phyloP scores from a whole-genome alignment of 2,329 filamentous ascomycete species.

The Intubia oerlemansii region DNA sequence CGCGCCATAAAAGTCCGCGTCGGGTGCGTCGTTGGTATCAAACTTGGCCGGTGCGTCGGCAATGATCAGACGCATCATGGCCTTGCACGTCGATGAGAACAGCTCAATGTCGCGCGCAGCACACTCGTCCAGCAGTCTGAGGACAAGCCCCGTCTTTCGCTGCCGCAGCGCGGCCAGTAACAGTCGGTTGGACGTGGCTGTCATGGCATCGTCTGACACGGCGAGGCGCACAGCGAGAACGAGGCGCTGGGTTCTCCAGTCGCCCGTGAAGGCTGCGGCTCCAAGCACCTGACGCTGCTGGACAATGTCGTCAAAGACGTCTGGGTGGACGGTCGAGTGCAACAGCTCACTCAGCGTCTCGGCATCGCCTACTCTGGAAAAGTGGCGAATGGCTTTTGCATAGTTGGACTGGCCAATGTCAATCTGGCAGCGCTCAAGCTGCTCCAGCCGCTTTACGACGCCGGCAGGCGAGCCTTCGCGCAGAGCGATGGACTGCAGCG shows the following conservation, averaged over 20 bases:
- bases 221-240: conserved; percentile 22
- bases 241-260: conserved; percentile 21
- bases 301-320: conserved; percentile 27
- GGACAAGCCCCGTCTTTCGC: conserved; percentile 9
- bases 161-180: conserved; percentile 12
- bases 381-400: conserved; percentile 38
- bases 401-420: conserved; percentile 41
- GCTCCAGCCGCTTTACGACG: conserved; percentile 35
- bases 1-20: conserved; percentile 13
- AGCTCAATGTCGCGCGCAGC: conserved; percentile 14
- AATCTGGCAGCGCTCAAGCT: conserved; percentile 41
- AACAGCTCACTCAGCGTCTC: conserved; percentile 23
- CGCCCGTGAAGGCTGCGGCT: conserved; percentile 14
- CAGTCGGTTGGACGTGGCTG: conserved; percentile 14
- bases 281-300: conserved; percentile 19
- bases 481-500: conserved; percentile 56
- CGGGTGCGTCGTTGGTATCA: conserved; percentile 6
- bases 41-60: conserved; percentile 10
- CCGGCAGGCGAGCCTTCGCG: conserved; percentile 34
- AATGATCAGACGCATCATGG: conserved; percentile 12
- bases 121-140: conserved; percentile 18
- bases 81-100: conserved; percentile 9
- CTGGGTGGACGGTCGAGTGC: conserved; percentile 29
- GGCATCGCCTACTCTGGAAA: conserved; percentile 36
- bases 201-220: conserved; percentile 12